Evolutionary conservation across 305 asterid species (phyloP).

Genomic region (Ilex paraguariensis): DNA sequence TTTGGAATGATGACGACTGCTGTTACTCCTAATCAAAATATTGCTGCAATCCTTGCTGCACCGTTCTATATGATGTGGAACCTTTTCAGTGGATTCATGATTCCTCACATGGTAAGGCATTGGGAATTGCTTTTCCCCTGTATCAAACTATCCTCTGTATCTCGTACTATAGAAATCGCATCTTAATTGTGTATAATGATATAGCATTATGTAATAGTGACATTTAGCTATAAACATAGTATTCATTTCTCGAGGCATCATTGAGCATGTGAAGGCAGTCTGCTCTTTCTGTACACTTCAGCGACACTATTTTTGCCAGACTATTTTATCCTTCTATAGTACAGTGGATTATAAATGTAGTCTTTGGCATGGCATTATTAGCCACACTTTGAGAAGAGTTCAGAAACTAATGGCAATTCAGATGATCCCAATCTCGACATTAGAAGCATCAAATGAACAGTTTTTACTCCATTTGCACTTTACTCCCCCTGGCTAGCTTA

Average conservation of each 20-base stretch:
- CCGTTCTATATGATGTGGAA: conserved; percentile 82
- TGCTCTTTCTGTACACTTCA: not conserved
- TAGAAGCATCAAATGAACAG: not conserved
- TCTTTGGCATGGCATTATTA: not conserved
- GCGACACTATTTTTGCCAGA: not conserved
- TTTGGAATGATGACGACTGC: conserved; percentile 80
- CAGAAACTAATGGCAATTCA: not conserved
- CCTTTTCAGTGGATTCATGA: conserved; percentile 79
- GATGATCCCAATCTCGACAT: not conserved
- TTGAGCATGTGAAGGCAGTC: not conserved
- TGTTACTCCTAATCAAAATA: conserved; percentile 69
- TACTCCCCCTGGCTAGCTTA: not conserved
- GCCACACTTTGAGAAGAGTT: not conserved
- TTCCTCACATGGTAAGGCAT: conserved; percentile 54
- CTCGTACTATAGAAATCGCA: not conserved
- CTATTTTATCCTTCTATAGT: not conserved
- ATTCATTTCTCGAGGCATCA: not conserved
- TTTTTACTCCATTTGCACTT: too few species aligned
- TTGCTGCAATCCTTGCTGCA: conserved; percentile 67
- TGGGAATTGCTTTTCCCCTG: not conserved
- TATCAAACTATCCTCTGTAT: not conserved
- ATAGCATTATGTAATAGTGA: too few species aligned
- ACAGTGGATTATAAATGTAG: not conserved
- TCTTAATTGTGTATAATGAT: too few species aligned
- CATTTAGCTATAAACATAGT: too few species aligned